Percentiles rank a stretch among this genome's conserved stretches.
phyloP scores from a whole-genome alignment of 352 stramenopile species.

The Phytophthora tentaculata region DNA sequence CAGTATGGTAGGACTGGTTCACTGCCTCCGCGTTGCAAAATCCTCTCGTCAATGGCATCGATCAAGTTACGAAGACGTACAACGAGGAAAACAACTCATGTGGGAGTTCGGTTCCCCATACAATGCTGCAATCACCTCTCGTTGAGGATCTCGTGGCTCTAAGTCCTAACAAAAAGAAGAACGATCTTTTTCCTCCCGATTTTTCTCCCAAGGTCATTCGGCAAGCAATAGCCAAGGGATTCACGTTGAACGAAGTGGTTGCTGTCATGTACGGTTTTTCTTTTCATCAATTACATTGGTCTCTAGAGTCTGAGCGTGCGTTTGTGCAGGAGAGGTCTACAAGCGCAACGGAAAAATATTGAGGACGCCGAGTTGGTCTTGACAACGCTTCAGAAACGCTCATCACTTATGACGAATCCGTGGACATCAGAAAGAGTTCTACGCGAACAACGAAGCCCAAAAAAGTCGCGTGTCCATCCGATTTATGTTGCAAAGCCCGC shows the following conservation, averaged over 20 bases:
- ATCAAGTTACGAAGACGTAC: slow-evolving; percentile 40
- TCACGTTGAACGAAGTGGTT: slow-evolving; percentile 50
- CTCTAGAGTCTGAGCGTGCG: background rate
- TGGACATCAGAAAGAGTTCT: slow-evolving; percentile 54
- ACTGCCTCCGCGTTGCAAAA: slow-evolving; percentile 55
- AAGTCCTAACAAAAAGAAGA: slow-evolving; percentile 53
- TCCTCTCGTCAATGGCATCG: slow-evolving; percentile 47
- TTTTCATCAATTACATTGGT: background rate
- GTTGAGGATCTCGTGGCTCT: slow-evolving; percentile 51
- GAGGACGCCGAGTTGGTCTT: slow-evolving; percentile 48
- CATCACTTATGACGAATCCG: slow-evolving; percentile 60
- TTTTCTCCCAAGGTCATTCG: slow-evolving; percentile 58
- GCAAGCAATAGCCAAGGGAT: slow-evolving; percentile 58
- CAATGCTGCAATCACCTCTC: slow-evolving; percentile 49
- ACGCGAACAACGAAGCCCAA: slow-evolving; percentile 19
- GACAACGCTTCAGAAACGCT: slow-evolving; percentile 46
- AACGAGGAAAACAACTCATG: slow-evolving; percentile 18
- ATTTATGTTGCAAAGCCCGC: background rate
- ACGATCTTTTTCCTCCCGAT: slow-evolving; percentile 58
- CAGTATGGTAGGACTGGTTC: slow-evolving; percentile 61
- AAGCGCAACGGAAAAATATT: slow-evolving; percentile 53
- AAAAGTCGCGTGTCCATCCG: background rate
- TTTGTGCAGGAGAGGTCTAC: slow-evolving; percentile 50
- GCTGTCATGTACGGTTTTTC: slow-evolving; percentile 60
- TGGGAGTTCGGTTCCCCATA: slow-evolving; percentile 35